A percentile compares a stretch with the other conserved stretches of the same genome.
These are phyloP conservation scores for Mycena albidolilacea DNA, from an alignment of 768 basidiomycete species.

Conservation along the genomic window DNA sequence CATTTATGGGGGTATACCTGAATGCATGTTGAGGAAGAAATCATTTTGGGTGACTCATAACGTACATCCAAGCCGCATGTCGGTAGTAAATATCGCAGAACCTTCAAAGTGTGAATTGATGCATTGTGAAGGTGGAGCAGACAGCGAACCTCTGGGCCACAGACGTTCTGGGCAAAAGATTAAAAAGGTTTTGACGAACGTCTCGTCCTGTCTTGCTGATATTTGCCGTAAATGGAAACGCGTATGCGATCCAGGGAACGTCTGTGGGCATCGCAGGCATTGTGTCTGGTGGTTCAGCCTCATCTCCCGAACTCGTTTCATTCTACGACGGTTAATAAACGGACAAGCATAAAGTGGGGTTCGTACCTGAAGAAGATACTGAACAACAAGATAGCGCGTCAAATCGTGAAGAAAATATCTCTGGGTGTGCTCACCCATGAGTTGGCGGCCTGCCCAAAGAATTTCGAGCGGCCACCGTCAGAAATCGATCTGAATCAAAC, in stretches of 20 bases:
- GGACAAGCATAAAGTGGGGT: neutral
- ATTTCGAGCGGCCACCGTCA: conserved; percentile 72
- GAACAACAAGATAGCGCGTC: neutral
- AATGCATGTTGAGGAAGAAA: conserved; percentile 19
- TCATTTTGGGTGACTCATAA: conserved; percentile 35
- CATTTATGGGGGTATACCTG: conserved; percentile 79
- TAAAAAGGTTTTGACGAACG: conserved; percentile 61
- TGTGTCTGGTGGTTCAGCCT: conserved; percentile 56
- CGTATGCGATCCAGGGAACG: conserved; percentile 71
- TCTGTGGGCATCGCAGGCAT: conserved; percentile 63
- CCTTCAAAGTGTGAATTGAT: conserved; percentile 18
- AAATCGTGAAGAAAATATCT: neutral
- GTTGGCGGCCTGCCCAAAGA: conserved; percentile 77
- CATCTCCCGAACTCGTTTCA: conserved; percentile 71
- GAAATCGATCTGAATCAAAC: conserved; percentile 67
- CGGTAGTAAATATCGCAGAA: conserved; percentile 71
- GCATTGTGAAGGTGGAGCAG: neutral
- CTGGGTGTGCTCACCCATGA: conserved; percentile 68
- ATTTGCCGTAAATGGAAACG: conserved; percentile 70
- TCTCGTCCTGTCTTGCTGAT: conserved; percentile 59
- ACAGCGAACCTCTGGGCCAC: conserved; percentile 45
- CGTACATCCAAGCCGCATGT: conserved; percentile 82
- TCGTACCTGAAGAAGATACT: conserved; percentile 79
- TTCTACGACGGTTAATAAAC: conserved; percentile 56
- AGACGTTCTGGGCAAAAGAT: conserved; percentile 59